phyloP scores from a whole-genome alignment of 768 basidiomycete species.

The Bullera alba region DNA sequence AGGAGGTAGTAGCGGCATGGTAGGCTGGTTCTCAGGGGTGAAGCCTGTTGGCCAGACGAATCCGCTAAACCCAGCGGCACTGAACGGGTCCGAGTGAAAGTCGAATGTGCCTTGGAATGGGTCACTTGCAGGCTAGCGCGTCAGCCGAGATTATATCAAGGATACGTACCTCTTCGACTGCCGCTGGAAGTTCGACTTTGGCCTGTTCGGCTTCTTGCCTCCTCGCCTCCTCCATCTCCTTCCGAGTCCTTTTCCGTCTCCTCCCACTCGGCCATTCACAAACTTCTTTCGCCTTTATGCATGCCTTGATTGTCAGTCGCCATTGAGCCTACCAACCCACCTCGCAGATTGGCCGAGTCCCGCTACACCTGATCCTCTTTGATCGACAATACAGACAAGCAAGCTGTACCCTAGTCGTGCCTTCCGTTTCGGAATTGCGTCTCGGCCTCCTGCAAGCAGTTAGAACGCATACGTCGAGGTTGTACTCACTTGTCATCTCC shows the following conservation, averaged over 20 bases:
- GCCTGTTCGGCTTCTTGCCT: not conserved
- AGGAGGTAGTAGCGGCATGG: not conserved
- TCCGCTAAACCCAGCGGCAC: constrained; percentile 2
- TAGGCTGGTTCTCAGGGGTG: constrained; percentile 3
- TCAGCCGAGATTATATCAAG: not conserved
- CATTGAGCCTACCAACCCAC: no score
- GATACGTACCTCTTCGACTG: no score
- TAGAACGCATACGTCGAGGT: no score
- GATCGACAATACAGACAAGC: constrained; percentile 1
- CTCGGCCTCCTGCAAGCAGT: not conserved
- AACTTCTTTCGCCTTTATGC: constrained; percentile 17
- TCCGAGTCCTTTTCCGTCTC: constrained; percentile 32
- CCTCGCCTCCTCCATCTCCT: constrained; percentile 38
- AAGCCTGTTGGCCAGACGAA: constrained; percentile 34
- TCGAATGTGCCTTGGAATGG: not conserved
- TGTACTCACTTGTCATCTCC: not conserved
- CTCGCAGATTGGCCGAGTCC: constrained; percentile 2
- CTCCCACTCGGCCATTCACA: constrained; percentile 37
- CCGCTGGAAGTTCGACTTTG: no score
- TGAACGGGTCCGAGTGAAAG: not conserved
- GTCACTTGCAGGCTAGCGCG: not conserved
- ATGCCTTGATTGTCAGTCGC: constrained; percentile 12
- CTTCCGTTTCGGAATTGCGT: not conserved
- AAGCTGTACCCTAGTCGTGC: not conserved
- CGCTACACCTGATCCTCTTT: constrained; percentile 1